Evolutionary conservation across 805 yeast genomes (phyloP), one percentile per base, ranked within the genome.

Genomic region (Jamesozyma gamospora): DNA sequence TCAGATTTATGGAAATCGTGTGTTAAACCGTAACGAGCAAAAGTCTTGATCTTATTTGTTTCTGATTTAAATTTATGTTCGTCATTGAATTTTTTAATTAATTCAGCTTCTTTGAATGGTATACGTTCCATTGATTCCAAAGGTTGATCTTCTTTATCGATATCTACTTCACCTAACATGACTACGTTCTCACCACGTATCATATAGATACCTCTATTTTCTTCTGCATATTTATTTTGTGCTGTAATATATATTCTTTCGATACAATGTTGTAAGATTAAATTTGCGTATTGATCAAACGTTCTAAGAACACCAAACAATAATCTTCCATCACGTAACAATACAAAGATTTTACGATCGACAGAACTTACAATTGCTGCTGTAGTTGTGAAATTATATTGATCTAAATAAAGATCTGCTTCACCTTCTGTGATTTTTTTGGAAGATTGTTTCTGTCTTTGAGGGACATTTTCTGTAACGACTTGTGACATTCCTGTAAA

Each of bases 171-270:
- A 16, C 97, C 98, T 58, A 92, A 60, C 77, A 88, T 75, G 9
- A 88, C 92, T 8, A 92, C 92, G 53, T 90, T 90, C 61, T 92
- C 98, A 45, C 98, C 98, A 63, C 98, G 81, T 31, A 92, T 80
- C 65, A 92, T 74, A 56, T 79, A 80, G 37, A 85, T 83, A 9
- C 95, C 96, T 39, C 82, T 72, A 37, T 70, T 69, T n/a, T 66
- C 67, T 58, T 90, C 95, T 8, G 83, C 94, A 56, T 78, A 90
- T 46, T 72, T 44, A 31, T 65, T 66, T 35, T 66, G 63, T 13
- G 70, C 75, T 14, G 69, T 58, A 47, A 81, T 67, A 56, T 83
- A 83, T 51, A 87, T 75, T 60, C 96, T 75, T 60, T 92, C 97
- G 35, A 78, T 67, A 14, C 95, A 78, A 58, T 88, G 95, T 63